Evolutionary conservation across 2,329 filamentous ascomycete species (phyloP), one percentile per base, ranked within the genome.

Genomic region (Neopestalotiopsis sp.): DNA sequence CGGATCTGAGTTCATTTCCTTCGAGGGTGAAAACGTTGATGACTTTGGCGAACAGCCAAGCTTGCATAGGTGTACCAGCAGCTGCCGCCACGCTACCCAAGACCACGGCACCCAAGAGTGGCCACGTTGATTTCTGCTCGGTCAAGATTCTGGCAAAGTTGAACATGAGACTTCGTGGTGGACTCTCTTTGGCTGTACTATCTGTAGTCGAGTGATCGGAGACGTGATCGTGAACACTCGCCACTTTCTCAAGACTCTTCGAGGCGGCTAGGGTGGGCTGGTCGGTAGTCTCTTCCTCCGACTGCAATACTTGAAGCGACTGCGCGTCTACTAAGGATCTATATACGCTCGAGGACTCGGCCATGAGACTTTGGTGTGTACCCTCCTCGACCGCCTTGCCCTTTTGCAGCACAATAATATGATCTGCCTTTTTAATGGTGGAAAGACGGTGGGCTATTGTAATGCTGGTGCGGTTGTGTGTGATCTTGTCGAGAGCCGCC

Each of bases 371-470:
- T 1, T 52, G 40, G 65, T 77, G 75, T 7, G 70, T 75, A 1
- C 75, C 75, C 66, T 73, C 69, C 59, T 74, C 71, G 9, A 69
- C 65, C 17, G 68, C 87, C 65, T 85, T 81, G 2, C 94, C 94
- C 73, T 91, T 88, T 62, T 91, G 86, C 66, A 97, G 79, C 1
- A 97, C 94, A 9, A 94, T 83, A 67, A 97, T 97, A 45, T 90
- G 88, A 75, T 97, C 91, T 3, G 94, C 93, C 71, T 92, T 89
- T 77, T 90, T 91, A 74, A 94, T 92, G 0, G 92, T 94, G 0
- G 91, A 92, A 3, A 94, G 83, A 3, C 92, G 84, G 78, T 94
- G 91, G 1, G 93, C 92, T 72, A 95, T 92, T 20, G 91, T 89
- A 68, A 94, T 90, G 0, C 90, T 93, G 0, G 91, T 94, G 14